Percentiles rank a stretch among this genome's conserved stretches.
phyloP scores from a whole-genome alignment of 805 yeast species.

The Saccharomycopsis sp. region DNA sequence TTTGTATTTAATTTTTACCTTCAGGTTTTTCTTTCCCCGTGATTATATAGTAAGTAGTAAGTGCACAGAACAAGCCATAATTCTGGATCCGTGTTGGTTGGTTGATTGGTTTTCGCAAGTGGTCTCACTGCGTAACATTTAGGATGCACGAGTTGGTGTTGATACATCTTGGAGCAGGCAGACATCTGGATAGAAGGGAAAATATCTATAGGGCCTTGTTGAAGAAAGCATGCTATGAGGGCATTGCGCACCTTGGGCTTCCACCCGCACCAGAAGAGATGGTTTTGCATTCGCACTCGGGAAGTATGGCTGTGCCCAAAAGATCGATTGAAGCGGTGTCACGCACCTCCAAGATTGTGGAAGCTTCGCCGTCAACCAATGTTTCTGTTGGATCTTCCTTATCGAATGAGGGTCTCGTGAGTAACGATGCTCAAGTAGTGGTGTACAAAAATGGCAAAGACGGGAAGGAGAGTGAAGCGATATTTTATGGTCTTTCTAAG shows the following conservation, averaged over 20 bases:
- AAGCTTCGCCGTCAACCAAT: constrained; percentile 8
- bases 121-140: neutral
- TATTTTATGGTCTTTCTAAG: constrained; percentile 9
- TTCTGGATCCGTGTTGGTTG: no score
- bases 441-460: no score
- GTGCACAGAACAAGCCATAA: no score
- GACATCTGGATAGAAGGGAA: constrained; percentile 27
- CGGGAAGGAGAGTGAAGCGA: no score
- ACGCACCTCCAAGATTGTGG: constrained; percentile 5
- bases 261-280: no score
- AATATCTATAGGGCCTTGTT: constrained; percentile 27
- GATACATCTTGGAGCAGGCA: constrained; percentile 48
- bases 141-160: no score
- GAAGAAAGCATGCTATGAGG: constrained; percentile 22
- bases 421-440: constrained; percentile 32
- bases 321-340: neutral
- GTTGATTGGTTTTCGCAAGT: constrained; percentile 40
- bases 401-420: constrained; percentile 29
- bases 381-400: constrained; percentile 29
- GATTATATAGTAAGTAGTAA: no score
- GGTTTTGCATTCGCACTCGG: no score
- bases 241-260: neutral
- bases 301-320: neutral
- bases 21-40: no score
- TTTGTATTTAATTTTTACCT: no score